A percentile compares a stretch with the other conserved stretches of the same genome.
phyloP scores from a whole-genome alignment of 2,329 filamentous ascomycete species.

The Cladophialophora carrionii region DNA sequence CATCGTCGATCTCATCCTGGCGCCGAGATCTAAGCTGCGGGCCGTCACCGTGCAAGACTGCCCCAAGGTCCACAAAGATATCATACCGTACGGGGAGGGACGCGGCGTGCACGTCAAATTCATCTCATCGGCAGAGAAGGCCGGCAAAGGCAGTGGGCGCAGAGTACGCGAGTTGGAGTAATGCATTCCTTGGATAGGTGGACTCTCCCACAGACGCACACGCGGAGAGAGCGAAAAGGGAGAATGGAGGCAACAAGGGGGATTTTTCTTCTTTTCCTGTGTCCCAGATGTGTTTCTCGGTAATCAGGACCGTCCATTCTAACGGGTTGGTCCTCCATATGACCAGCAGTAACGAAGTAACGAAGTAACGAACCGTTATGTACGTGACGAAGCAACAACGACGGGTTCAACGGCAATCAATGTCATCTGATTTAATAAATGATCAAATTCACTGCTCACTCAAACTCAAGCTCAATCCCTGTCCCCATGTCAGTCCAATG shows the following conservation, averaged over 20 bases:
- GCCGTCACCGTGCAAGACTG: slow-evolving; percentile 22
- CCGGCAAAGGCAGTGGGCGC: neutral
- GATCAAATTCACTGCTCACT: too few species aligned
- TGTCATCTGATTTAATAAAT: too few species aligned
- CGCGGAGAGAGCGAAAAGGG: neutral
- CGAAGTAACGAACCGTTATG: neutral
- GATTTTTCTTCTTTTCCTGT: too few species aligned
- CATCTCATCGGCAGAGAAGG: neutral
- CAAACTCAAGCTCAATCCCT: too few species aligned
- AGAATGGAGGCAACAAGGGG: neutral
- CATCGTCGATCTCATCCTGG: slow-evolving; percentile 26
- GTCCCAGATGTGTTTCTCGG: too few species aligned
- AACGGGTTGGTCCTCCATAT: neutral
- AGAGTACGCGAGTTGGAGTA: neutral
- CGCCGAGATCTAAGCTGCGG: slow-evolving; percentile 13
- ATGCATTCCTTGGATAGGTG: neutral
- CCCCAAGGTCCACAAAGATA: slow-evolving; percentile 23
- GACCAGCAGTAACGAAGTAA: neutral
- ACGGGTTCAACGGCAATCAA: too few species aligned
- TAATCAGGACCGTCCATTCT: too few species aligned
- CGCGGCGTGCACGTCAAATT: slow-evolving; percentile 18
- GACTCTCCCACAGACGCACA: too few species aligned
- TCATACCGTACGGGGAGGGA: slow-evolving; percentile 22
- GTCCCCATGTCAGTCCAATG: too few species aligned
- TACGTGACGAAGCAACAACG: neutral